Conservation (phyloP, 768 basidiomycete species). For the Pholiota conissans region DNA sequence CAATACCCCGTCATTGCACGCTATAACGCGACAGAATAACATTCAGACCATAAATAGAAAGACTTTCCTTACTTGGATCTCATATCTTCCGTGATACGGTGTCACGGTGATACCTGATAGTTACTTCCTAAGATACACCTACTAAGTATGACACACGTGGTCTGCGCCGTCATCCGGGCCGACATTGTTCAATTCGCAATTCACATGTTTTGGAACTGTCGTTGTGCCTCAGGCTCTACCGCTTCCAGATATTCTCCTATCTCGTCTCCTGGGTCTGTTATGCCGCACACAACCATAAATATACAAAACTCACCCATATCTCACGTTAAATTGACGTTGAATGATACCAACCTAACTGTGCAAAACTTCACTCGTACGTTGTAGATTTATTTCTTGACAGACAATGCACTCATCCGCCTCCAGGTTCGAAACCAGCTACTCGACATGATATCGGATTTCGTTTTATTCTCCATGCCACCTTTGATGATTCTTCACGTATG, state of each 20-base stretch:
- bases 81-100: too few relatives aligned
- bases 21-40: not conserved
- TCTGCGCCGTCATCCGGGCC: too few relatives aligned
- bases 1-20: not conserved
- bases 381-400: not conserved
- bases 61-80: not conserved
- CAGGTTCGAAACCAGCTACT: slow-evolving; percentile 10
- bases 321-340: slow-evolving; percentile 13
- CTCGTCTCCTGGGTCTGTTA: not conserved
- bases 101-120: too few relatives aligned
- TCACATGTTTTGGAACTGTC: not conserved
- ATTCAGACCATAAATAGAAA: not conserved
- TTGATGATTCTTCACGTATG: slow-evolving; percentile 33
- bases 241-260: not conserved
- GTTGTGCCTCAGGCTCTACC: not conserved
- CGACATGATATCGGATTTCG: slow-evolving; percentile 37
- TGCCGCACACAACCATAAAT: slow-evolving; percentile 9
- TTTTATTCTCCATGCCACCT: slow-evolving; percentile 56
- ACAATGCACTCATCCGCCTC: not conserved
- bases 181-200: not conserved
- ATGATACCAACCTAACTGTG: slow-evolving; percentile 10
- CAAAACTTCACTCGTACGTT: slow-evolving; percentile 16
- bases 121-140: too few relatives aligned
- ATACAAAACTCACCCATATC: slow-evolving; percentile 8
- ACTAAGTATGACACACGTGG: too few relatives aligned